These are phyloP conservation scores for Theileria parva DNA, from an alignment of 169 alveolate genomes.

Conservation along the genomic window DNA sequence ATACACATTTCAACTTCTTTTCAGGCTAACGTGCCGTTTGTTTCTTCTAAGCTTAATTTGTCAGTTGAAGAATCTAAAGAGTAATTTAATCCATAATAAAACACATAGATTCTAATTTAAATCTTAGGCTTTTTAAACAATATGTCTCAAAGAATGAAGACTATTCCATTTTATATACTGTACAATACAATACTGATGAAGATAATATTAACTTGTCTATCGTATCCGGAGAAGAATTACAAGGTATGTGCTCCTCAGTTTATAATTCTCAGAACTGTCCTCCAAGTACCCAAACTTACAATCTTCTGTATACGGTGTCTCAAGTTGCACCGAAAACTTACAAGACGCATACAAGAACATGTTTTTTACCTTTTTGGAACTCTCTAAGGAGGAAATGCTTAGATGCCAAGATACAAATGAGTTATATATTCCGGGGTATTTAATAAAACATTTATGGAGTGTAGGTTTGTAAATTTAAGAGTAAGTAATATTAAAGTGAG, in stretches of 20 bases:
- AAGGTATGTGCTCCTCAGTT: constrained; percentile 13
- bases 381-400: constrained; percentile 21
- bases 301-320: constrained; percentile 13
- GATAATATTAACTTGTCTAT: constrained; percentile 18
- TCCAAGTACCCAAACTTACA: constrained; percentile 8
- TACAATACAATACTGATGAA: constrained; percentile 35
- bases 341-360: background rate
- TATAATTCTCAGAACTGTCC: constrained; percentile 15
- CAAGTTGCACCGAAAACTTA: background rate
- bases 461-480: constrained; percentile 14
- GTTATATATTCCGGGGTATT: constrained; percentile 44
- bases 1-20: background rate
- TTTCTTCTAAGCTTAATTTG: constrained; percentile 28
- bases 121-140: constrained; percentile 12
- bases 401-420: constrained; percentile 2
- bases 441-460: background rate
- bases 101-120: background rate
- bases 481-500: constrained; percentile 15
- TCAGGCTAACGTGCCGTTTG: constrained; percentile 34
- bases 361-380: constrained; percentile 16
- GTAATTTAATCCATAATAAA: constrained; percentile 17
- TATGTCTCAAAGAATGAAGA: constrained; percentile 30
- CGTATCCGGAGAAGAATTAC: constrained; percentile 18
- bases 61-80: constrained; percentile 16
- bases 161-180: constrained; percentile 25